Evolutionary conservation across 2,329 filamentous ascomycete species (phyloP).

Genomic region (Colletotrichum spaethianum): DNA sequence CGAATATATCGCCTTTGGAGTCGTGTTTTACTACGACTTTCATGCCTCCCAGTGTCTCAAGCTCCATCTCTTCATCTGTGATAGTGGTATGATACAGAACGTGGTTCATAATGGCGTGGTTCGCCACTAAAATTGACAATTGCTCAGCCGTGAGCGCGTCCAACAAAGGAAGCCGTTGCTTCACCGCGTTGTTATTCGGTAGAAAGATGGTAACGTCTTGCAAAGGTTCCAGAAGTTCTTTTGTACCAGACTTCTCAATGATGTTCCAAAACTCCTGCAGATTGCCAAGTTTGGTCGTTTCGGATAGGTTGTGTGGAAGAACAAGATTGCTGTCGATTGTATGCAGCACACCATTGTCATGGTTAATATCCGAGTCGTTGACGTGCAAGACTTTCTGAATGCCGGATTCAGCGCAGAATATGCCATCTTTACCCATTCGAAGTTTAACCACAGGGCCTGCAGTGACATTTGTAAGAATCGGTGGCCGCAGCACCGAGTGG

Average conservation of each 20-base stretch:
- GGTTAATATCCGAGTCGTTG: background rate
- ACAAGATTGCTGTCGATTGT: slow-evolving; percentile 10
- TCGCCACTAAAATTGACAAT: background rate
- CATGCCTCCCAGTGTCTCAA: background rate
- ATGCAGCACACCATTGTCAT: slow-evolving; percentile 11
- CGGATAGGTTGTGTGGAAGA: slow-evolving; percentile 16
- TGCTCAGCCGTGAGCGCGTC: background rate
- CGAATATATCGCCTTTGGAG: background rate
- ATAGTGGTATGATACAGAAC: background rate
- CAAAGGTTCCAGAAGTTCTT: background rate
- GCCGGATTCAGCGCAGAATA: background rate
- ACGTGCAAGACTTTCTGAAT: slow-evolving; percentile 17
- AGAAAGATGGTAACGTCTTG: slow-evolving; percentile 3
- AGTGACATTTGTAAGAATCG: background rate
- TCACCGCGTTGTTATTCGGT: background rate
- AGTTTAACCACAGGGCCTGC: slow-evolving; percentile 12
- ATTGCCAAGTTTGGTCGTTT: slow-evolving; percentile 11
- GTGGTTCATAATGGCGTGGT: slow-evolving; percentile 2
- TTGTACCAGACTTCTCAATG: background rate
- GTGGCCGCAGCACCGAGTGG: background rate
- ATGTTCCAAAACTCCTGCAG: slow-evolving; percentile 3
- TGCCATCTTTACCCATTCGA: background rate
- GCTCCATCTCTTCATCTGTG: background rate
- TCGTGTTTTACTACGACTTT: background rate
- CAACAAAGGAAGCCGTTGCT: background rate